Conservation (phyloP, 2,329 filamentous ascomycete genomes). For the Epichloe elymi region DNA sequence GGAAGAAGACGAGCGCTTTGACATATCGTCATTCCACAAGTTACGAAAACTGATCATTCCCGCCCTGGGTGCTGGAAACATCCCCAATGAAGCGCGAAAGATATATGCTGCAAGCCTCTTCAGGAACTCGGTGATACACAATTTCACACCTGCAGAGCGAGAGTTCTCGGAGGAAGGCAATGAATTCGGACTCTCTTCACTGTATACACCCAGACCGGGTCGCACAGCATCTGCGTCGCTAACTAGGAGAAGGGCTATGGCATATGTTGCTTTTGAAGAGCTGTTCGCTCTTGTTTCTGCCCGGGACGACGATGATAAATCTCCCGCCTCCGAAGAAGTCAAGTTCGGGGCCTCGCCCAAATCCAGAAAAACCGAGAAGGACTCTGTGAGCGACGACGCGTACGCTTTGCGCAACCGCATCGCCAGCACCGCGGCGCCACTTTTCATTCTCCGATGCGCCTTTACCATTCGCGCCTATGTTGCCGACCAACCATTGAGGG, state of each 20-base stretch:
- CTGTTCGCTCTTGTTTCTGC: conserved; percentile 55
- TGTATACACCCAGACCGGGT: conserved; percentile 56
- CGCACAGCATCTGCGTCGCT: conserved; percentile 57
- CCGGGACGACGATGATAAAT: conserved; percentile 9
- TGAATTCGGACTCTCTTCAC: conserved; percentile 36
- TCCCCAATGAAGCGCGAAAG: conserved; percentile 55
- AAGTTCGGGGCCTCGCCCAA: background rate
- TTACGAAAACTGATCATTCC: conserved; percentile 64
- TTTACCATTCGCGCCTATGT: conserved; percentile 74
- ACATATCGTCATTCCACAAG: conserved; percentile 59
- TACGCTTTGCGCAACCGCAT: conserved; percentile 40
- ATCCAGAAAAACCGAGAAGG: background rate
- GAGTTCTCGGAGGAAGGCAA: conserved; percentile 34
- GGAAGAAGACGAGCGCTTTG: conserved; percentile 62
- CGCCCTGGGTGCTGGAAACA: conserved; percentile 48
- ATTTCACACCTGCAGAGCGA: conserved; percentile 41
- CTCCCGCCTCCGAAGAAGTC: background rate
- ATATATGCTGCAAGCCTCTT: conserved; percentile 68
- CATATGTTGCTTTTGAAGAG: conserved; percentile 69
- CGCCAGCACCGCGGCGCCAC: conserved; percentile 63
- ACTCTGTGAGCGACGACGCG: conserved; percentile 7
- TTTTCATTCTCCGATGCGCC: conserved; percentile 69
- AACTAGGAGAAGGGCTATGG: conserved; percentile 55
- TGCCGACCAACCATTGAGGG: conserved; percentile 80
- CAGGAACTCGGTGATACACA: conserved; percentile 67